A percentile compares a stretch with the other conserved stretches of the same genome.
phyloP scores from a whole-genome alignment of 1,139 yeast species.

The Blastobotrys petasosporus region DNA sequence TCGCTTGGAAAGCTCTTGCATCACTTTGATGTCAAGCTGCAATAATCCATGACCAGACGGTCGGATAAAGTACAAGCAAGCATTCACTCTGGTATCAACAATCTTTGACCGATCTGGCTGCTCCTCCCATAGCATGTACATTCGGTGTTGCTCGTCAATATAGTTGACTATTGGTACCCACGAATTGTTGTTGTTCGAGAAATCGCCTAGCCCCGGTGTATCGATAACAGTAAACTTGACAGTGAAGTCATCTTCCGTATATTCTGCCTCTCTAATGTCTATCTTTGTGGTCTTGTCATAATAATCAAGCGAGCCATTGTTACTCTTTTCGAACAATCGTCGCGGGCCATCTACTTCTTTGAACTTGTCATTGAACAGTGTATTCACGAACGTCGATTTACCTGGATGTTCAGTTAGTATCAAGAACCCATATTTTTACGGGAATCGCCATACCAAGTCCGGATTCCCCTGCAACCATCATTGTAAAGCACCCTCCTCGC shows the following conservation, averaged over 20 bases:
- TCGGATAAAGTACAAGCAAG: constrained; percentile 63
- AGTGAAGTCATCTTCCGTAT: constrained; percentile 48
- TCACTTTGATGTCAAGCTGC: constrained; percentile 58
- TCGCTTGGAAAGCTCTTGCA: constrained; percentile 58
- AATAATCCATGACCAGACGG: constrained; percentile 51
- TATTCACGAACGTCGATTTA: constrained; percentile 78
- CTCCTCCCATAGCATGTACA: constrained; percentile 57
- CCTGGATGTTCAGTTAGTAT: constrained; percentile 1
- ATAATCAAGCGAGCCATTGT: constrained; percentile 6
- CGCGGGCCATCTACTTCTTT: constrained; percentile 36
- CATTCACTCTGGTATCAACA: constrained; percentile 62
- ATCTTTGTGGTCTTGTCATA: constrained; percentile 37
- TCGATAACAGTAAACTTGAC: constrained; percentile 53
- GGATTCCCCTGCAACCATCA: constrained; percentile 90
- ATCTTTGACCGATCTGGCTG: constrained; percentile 56
- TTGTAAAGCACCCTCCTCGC: constrained; percentile 75
- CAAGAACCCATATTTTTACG: background rate
- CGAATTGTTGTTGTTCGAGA: constrained; percentile 49
- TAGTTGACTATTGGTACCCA: constrained; percentile 56
- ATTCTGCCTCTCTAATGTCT: constrained; percentile 37
- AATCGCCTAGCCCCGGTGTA: constrained; percentile 79
- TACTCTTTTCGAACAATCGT: constrained; percentile 15
- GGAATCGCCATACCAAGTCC: constrained; percentile 53
- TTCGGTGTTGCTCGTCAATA: constrained; percentile 56
- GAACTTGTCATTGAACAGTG: constrained; percentile 51